Evolutionary conservation across 2,329 filamentous ascomycete species (phyloP).

Genomic region (Trichophyton schoenleinii): DNA sequence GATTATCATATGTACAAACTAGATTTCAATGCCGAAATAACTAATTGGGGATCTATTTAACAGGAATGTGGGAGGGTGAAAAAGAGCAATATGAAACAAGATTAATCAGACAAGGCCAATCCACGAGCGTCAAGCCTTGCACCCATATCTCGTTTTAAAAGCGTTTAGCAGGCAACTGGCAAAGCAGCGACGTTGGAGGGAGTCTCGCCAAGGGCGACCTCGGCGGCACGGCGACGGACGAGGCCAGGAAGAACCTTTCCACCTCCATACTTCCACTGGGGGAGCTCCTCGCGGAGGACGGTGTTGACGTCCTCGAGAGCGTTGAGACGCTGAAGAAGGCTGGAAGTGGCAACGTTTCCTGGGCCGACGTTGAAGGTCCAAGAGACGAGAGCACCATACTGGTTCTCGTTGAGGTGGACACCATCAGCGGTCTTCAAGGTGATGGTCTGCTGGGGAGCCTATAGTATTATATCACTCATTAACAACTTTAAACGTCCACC

Average conservation of each 20-base stretch:
- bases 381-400: conserved; percentile 41
- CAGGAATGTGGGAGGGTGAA: not conserved
- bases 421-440: conserved; percentile 23
- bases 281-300: conserved; percentile 36
- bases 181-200: conserved; percentile 8
- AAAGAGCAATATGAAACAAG: not conserved
- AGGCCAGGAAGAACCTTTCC: conserved; percentile 32
- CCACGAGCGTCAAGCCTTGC: too few species aligned
- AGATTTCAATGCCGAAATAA: not conserved
- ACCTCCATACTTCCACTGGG: conserved; percentile 37
- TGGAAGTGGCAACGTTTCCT: conserved; percentile 30
- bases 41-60: not conserved
- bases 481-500: not conserved
- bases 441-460: conserved; percentile 30
- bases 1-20: not conserved
- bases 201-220: conserved; percentile 32
- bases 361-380: conserved; percentile 43
- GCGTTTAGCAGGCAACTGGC: conserved; percentile 10
- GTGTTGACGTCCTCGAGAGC: conserved; percentile 31
- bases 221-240: conserved; percentile 32
- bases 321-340: conserved; percentile 35
- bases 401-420: conserved; percentile 38
- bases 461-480: not conserved
- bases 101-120: too few species aligned
- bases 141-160: not conserved